Evolutionary conservation across 1,139 yeast genomes (phyloP), one percentile per base, ranked within the genome.

Genomic region (Geotrichum citri-aurantii): DNA sequence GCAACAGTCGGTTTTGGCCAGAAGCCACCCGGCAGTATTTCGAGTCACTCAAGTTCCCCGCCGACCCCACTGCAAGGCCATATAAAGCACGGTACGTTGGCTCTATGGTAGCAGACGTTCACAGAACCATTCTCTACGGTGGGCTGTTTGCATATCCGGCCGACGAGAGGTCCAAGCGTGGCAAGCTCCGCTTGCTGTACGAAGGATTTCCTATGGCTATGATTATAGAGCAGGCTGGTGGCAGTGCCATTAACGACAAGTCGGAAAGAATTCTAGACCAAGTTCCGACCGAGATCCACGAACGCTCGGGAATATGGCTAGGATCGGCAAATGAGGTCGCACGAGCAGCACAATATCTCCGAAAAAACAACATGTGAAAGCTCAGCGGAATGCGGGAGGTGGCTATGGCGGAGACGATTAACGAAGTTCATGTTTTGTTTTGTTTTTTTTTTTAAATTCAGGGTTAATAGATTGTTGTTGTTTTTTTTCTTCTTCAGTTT

Each of bases 151-250:
- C 96, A 12, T 92, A 92, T 73, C 99, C 99, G 37, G 89, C 95
- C 19, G 97, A 92, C 74, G 77, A 86, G 63, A 90, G 90, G 77
- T 84, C 90, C 67, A 88, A 88, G 75, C 85, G 84, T 67, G 98
- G 98, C 60, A 92, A 92, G 74, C 83, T 92, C 74, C 81, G 98
- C 75, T 78, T 92, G 65, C 79, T 92, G 63, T 92, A 92, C 72
- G 99, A 92, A 77, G 95, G 98, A 70, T 91, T 90, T 88, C 99
- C 99, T 63, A 93, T 92, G 98, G 97, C 98, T 17, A 75, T 89
- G 80, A 79, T 92, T 69, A 79, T 92, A 77, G 99, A 92, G 75
- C 96, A 91, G 76, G 97, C 97, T 52, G 98, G 98, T 58, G 99
- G 99, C 59, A 71, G 79, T 63, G 97, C 97, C 19, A 86, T 92